Evolutionary conservation across 2,329 filamentous ascomycete genomes (phyloP), one percentile per base, ranked within the genome.

Genomic region (Pseudogymnoascus sp.): DNA sequence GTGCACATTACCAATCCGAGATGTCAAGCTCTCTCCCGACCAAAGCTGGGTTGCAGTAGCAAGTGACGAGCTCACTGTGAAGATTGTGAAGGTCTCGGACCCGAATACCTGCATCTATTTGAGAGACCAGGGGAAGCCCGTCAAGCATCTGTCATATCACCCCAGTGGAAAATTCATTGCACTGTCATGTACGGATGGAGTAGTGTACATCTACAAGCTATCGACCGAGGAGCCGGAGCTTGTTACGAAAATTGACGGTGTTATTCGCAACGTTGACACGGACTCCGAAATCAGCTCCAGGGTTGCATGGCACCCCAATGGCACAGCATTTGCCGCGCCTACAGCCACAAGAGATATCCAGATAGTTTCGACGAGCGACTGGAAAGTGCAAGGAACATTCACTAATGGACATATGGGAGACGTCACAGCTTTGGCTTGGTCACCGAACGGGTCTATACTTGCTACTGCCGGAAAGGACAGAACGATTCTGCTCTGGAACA

Each of bases 51-150:
- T 88, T 68, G 95, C 95, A 31, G 91, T 97, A 26, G 92, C 93
- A n/a, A 97, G 93, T 80, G 96, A 97, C 74, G 95, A 99, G 75
- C 80, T 96, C 64, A 89, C 88, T 1, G 91, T 97, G 68, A 96
- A 96, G 74, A 79, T 99, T 21, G 91, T 99, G 66, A 89, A 89
- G 70, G 89, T 88, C 34, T 81, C 86, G 57, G 90, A 97, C 73
- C 93, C 88, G 74, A 86, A 81, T 21, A 83, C 86, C 68, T 83
- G 96, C 60, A 86, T 89, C 70, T 88, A 89, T 67, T 81, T 99
- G 7, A 86, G 90, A 67, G 91, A 96, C 62, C 93, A 97, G 73
- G 81, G 83, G 47, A 90, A 90, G 70, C 86, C 91, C n/a, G 86
- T 89, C n/a, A 96, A 96, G 73, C 91, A 97, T 72, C 82, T 97